Conservation (phyloP, 768 basidiomycete genomes). For the Hericium coralloides region DNA sequence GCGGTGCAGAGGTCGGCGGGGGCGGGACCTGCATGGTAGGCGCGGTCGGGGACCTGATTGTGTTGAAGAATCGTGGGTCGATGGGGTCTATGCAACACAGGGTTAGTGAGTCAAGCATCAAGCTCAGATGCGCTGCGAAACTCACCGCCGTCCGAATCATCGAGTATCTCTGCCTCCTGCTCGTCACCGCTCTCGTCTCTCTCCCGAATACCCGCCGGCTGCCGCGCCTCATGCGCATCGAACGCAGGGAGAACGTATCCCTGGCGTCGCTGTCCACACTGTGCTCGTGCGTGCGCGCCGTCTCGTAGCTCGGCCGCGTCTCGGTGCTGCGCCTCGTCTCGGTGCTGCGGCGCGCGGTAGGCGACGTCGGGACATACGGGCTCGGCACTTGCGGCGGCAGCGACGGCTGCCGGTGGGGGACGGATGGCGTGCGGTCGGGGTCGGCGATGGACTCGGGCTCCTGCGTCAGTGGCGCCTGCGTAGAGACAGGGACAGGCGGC, state of each 20-base stretch:
- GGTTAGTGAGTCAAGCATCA: neutral
- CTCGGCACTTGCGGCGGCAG: neutral
- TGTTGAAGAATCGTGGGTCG: conserved; percentile 53
- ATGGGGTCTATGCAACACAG: conserved; percentile 45
- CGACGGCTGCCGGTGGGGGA: neutral
- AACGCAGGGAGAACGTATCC: neutral
- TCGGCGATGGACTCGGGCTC: conserved; percentile 5
- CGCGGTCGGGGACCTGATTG: conserved; percentile 24
- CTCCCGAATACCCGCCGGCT: conserved; percentile 2
- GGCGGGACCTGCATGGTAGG: neutral
- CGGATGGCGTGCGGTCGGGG: neutral
- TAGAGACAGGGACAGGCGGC: neutral
- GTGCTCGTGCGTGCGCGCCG: neutral
- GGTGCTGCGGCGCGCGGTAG: neutral
- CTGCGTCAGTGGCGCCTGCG: conserved; percentile 1
- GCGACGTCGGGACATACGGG: neutral
- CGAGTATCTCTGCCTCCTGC: conserved; percentile 11
- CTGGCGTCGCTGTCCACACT: neutral
- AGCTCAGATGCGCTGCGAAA: neutral
- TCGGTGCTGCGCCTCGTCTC: conserved; percentile 2
- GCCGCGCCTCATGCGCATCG: conserved; percentile 1
- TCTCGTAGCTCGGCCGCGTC: conserved; percentile 3
- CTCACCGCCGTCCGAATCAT: conserved; percentile 37
- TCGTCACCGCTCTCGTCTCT: neutral
- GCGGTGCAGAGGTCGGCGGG: conserved; percentile 2